Evolutionary conservation across 2,329 filamentous ascomycete species (phyloP), one percentile per base, ranked within the genome.

Genomic region (Pestalotiopsis fici): DNA sequence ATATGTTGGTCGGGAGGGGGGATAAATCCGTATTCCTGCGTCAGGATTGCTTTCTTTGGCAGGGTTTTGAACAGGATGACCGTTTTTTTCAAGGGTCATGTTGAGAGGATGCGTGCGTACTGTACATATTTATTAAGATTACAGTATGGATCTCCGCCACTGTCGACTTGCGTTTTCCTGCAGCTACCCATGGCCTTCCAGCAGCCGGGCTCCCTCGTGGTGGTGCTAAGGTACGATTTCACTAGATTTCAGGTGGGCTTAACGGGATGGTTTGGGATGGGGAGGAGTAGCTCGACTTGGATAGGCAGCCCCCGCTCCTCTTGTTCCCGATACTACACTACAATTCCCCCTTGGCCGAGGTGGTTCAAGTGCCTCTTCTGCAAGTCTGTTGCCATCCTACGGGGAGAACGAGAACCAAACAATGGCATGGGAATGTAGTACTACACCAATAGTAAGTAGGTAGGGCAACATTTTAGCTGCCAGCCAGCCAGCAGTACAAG

Each of bases 101-200:
- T 57, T 23, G 13, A 27, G 18, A 23, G 55, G 55, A 27, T 57
- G 55, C 55, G 55, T 57, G 55, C 55, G 55, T 57, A 57, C 55
- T 27, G 28, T 60, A 60, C 31, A 60, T 60, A 60, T 60, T 18
- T 50, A 50, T 50, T 65, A 57, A 65, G 63, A 59, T 65, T 65
- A 28, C 63, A n/a, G 31, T 65, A 65, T 65, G 63, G 63, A 65
- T 65, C 54, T 65, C n/a, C 56, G 50, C 54, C 18, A 18, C 35
- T 57, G 21, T 35, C 50, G 25, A 47, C 50, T 39, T 43, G 50
- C 21, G 18, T 57, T 27, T 7, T 23, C 50, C 27, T 65, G 63
- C 63, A 65, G 63, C 63, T 65, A 50, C 63, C 63, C 63, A 43
- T 65, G 63, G 25, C 63, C n/a, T 9, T 13, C 31, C 35, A 35